Conservation (phyloP, 805 yeast species). For the Blastobotrys americana region DNA sequence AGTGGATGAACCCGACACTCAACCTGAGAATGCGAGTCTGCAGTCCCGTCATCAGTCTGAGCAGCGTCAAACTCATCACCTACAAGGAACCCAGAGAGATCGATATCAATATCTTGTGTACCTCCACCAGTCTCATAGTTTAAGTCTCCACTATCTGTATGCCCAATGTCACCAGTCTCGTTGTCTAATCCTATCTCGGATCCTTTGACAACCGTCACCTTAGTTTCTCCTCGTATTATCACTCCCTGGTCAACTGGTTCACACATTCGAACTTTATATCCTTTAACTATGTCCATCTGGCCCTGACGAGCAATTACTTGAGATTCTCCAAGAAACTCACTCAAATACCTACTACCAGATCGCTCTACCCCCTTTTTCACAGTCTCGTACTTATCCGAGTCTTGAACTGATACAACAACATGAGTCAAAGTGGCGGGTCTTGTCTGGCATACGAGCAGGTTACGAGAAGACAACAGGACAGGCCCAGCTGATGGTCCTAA, state of each 20-base stretch:
- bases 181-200: not conserved
- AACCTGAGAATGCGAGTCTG: not conserved
- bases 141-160: not conserved
- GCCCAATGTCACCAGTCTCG: not conserved
- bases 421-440: conserved; percentile 1
- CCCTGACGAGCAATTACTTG: conserved; percentile 34
- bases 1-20: conserved; percentile 3
- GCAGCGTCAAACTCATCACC: conserved; percentile 5
- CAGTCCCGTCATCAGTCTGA: not conserved
- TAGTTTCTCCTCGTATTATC: conserved; percentile 37
- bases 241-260: conserved; percentile 72
- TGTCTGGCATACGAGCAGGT: conserved; percentile 12
- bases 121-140: conserved; percentile 3
- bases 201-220: conserved; percentile 45
- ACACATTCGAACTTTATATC: conserved; percentile 50
- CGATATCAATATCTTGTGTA: conserved; percentile 20
- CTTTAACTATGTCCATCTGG: conserved; percentile 37
- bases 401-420: conserved; percentile 1
- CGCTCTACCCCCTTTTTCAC: conserved; percentile 14
- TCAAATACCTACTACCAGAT: not conserved
- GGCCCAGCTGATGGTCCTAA: conserved; percentile 11
- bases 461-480: conserved; percentile 26
- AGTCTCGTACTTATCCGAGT: conserved; percentile 23
- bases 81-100: conserved; percentile 18
- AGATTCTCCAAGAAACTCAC: not conserved